Base-by-base conservation (phyloP, 2,329 filamentous ascomycete genomes). In the Colletotrichum noveboracense region DNA sequence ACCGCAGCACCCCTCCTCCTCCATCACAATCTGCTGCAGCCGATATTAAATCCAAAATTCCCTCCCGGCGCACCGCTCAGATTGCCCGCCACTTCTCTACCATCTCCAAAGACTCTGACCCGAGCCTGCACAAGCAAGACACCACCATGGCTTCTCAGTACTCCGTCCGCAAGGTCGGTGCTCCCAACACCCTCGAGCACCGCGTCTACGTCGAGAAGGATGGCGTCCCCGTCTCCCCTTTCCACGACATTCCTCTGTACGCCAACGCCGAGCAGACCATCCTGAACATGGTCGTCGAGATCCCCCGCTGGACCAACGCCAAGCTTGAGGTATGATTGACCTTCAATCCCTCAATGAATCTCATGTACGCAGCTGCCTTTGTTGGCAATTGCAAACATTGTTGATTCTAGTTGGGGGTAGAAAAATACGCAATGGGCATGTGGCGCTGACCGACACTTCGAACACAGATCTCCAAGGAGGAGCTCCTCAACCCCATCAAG, bases 271-370 rank as follows among this genome's bases (percentile, higher is more conserved):
- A 98, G 90, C 93, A 98, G 91, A 98, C 94, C 81, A 89, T 98
- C 86, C 92, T 99, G 84, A 99, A 99, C 94, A 99, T 99, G 97
- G 86, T 99, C 79, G 97, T 99, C 82, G 97, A 99, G 94, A 98
- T 99, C 83, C 97, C 97, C 83, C 94, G 97, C 89, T 99, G 97
- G 97, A 98, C 96, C 90, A 99, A 99, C 89, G 97, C 94, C 83
- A 99, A 99, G 93, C 95, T 97, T 88, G 97, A 99, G 94, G 96
- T 98, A 87, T 80, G 94, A 88, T 74, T 77, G 52, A 64, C 77
- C 18, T 48, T 71, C 34, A 34, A 26, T 16, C 28, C n/a, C 74
- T 32, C 73, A 18, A 70, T 73, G 68, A 58, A 18, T 52, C 36
- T 70, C 66, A 66, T 71, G 66, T 72, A 38, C 28, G n/a, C 61